Base-by-base conservation (phyloP, 495 filamentous ascomycete species). In the Penicillium macrosclerotiorum region DNA sequence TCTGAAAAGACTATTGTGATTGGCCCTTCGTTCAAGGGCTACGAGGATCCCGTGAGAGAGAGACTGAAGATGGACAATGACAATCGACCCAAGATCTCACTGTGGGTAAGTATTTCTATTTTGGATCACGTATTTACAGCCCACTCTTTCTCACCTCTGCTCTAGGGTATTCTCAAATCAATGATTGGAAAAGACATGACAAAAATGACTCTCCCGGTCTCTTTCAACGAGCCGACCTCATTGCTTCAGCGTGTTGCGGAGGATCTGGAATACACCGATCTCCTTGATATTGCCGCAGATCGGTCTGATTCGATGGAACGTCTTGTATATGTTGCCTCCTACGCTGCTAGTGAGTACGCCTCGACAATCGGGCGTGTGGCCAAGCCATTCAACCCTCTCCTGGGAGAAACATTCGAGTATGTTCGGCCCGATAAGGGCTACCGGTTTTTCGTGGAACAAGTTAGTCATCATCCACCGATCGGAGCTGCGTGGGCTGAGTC, bases 171-270 rank as follows among this genome's bases (percentile, higher is more conserved):
- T 50, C 69, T 98, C 37, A 97, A 97, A 74, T 98, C 93, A 30
- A 98, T 98, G 93, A 95, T 98, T 57, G 93, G 93, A 44, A 98
- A 97, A 64, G 93, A 98, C 62, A 97, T 98, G 93, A 98, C 93
- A 14, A 96, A 90, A 72, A 97, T 98, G 93, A 98, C 93, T 2
- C 76, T 98, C 4, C 93, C 93, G 0, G 93, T 98, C 4, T 96
- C 93, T 8, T 98, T 98, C 73, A 98, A 98, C 64, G 93, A 98
- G 67, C 94, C 94, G 9, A 98, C 93, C 8, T 97, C 93, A 13
- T 71, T 98, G n/a, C 79, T 98, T 16, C 90, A 97, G 58, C 88
- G 93, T 59, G 90, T 95, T 22, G 88, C 89, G 2, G 93, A 98
- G 69, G 93, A 98, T 59, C 86, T 98, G 83, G 93, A 98, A 68